Percentiles rank a stretch among this genome's conserved stretches.
These are phyloP conservation scores for Prunus mongolica DNA, from an alignment of 306 rosid genomes.

Conservation along the genomic window DNA sequence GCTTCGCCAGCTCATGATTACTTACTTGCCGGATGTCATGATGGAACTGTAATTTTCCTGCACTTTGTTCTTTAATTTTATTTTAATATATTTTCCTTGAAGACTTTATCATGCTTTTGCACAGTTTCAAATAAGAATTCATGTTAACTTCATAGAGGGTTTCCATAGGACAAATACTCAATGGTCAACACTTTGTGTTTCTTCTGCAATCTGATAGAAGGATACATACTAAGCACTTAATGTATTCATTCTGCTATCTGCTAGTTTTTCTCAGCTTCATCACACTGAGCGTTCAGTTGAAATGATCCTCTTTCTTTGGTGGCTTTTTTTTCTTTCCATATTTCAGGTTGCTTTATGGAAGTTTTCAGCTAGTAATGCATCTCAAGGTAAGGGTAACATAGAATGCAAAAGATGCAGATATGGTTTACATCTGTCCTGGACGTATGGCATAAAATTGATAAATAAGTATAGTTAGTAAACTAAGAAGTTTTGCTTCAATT, in stretches of 20 bases:
- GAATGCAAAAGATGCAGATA: slow-evolving; percentile 4
- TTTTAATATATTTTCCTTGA: slow-evolving; percentile 7
- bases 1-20: slow-evolving; percentile 67
- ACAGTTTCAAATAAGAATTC: neutral
- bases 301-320: neutral
- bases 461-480: neutral
- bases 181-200: neutral
- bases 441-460: slow-evolving; percentile 17
- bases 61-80: slow-evolving; percentile 1
- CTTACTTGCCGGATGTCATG: slow-evolving; percentile 89
- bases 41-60: slow-evolving; percentile 71
- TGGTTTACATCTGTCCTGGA: slow-evolving; percentile 15
- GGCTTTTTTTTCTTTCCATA: slow-evolving; percentile 3
- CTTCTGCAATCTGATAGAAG: neutral
- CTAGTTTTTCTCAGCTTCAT: neutral
- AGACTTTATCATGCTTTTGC: slow-evolving; percentile 3
- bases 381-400: slow-evolving; percentile 50
- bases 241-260: neutral
- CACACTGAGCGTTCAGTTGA: neutral
- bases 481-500: slow-evolving; percentile 9
- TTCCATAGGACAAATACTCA: neutral
- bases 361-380: slow-evolving; percentile 51
- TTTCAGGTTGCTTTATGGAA: slow-evolving; percentile 92
- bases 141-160: neutral
- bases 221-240: neutral